Evolutionary conservation across 2,329 filamentous ascomycete species (phyloP).

Genomic region (Pezizomycotina sp.): DNA sequence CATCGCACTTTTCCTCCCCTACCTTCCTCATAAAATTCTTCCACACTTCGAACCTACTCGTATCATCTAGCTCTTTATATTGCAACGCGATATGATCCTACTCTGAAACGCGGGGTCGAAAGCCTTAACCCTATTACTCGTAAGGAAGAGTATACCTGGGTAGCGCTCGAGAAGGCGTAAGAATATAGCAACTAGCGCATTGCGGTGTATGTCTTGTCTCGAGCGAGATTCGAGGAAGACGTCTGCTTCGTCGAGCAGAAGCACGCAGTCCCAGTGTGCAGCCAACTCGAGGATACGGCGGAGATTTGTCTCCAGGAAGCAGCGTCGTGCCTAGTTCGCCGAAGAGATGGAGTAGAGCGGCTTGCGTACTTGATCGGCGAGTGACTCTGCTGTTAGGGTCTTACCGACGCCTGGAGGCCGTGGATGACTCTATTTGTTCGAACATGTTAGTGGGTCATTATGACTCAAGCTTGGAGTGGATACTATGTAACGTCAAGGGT

Average conservation of each 20-base stretch:
- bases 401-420: slow-evolving; percentile 41
- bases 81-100: slow-evolving; percentile 29
- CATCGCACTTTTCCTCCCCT: slow-evolving; percentile 14
- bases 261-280: slow-evolving; percentile 69
- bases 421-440: no score
- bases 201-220: slow-evolving; percentile 68
- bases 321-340: slow-evolving; percentile 28
- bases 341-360: slow-evolving; percentile 37
- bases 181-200: slow-evolving; percentile 50
- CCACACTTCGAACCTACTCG: slow-evolving; percentile 26
- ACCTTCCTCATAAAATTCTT: slow-evolving; percentile 23
- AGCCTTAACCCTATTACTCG: slow-evolving; percentile 30
- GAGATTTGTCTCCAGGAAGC: slow-evolving; percentile 52
- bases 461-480: no score
- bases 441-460: no score
- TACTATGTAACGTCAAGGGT: no score
- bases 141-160: slow-evolving; percentile 32
- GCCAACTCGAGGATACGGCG: slow-evolving; percentile 76
- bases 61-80: slow-evolving; percentile 25
- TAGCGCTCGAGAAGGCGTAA: slow-evolving; percentile 32
- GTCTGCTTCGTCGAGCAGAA: slow-evolving; percentile 73
- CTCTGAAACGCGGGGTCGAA: slow-evolving; percentile 32
- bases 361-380: slow-evolving; percentile 37
- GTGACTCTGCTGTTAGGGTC: slow-evolving; percentile 41
- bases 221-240: slow-evolving; percentile 72